Evolutionary conservation across 257 asterid genomes (phyloP).

Genomic region (Anisodus tanguticus): DNA sequence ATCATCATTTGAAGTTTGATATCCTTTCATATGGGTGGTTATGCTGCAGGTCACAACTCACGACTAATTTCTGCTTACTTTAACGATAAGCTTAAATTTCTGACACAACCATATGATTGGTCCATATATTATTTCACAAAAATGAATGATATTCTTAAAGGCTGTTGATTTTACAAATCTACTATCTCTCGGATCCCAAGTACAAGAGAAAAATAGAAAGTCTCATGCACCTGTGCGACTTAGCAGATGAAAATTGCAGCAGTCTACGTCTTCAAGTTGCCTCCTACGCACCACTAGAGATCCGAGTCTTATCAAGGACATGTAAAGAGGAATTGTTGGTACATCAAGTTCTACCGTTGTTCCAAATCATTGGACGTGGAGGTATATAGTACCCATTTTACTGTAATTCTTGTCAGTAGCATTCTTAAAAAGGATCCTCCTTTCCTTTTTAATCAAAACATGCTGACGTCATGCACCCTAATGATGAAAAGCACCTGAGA

Average conservation of each 20-base stretch:
- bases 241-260: neutral
- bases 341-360: neutral
- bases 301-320: conserved; percentile 27
- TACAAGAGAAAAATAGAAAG: conserved; percentile 24
- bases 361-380: conserved; percentile 27
- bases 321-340: conserved; percentile 10
- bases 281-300: conserved; percentile 3
- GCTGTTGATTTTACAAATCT: conserved; percentile 24
- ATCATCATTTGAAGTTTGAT: too few relatives aligned
- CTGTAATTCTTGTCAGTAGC: conserved; percentile 7
- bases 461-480: conserved; percentile 62
- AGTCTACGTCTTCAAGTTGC: conserved; percentile 17
- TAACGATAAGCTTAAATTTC: conserved; percentile 11
- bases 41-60: too few relatives aligned
- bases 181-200: conserved; percentile 28
- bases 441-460: conserved; percentile 59
- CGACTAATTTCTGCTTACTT: too few relatives aligned
- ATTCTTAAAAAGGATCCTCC: conserved; percentile 1
- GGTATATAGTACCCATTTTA: neutral
- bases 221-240: neutral
- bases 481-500: conserved; percentile 45
- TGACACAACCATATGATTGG: neutral
- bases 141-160: neutral
- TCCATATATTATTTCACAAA: neutral
- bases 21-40: too few relatives aligned